phyloP scores from a whole-genome alignment of 441 rosid species.

The Raphanus hybrid region DNA sequence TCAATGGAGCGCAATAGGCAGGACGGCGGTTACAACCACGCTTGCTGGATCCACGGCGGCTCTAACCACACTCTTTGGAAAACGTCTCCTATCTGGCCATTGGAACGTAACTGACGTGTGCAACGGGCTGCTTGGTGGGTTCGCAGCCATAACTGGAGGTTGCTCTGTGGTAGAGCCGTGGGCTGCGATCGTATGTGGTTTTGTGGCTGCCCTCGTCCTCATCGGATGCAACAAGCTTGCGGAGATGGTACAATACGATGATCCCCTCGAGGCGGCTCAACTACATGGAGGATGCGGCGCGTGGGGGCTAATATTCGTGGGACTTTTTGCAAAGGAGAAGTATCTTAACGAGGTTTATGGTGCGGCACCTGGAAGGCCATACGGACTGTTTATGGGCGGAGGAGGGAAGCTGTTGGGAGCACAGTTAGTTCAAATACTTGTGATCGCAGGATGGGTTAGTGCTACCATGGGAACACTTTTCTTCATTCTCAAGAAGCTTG shows the following conservation, averaged over 20 bases:
- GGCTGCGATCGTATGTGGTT: slow-evolving; percentile 85
- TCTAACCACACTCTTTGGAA: slow-evolving; percentile 74
- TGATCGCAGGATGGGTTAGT: slow-evolving; percentile 84
- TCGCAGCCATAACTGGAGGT: slow-evolving; percentile 80
- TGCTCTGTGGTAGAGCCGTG: slow-evolving; percentile 90
- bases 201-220: slow-evolving; percentile 65
- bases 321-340: slow-evolving; percentile 65
- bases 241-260: slow-evolving; percentile 58
- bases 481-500: slow-evolving; percentile 54
- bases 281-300: slow-evolving; percentile 92
- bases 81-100: slow-evolving; percentile 71
- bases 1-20: slow-evolving; percentile 81
- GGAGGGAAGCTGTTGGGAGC: slow-evolving; percentile 83
- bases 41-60: slow-evolving; percentile 85
- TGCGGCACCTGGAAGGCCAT: slow-evolving; percentile 35
- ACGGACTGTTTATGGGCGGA: slow-evolving; percentile 89
- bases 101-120: slow-evolving; percentile 92
- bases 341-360: slow-evolving; percentile 64
- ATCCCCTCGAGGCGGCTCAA: slow-evolving; percentile 85
- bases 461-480: slow-evolving; percentile 85
- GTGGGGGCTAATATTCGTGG: slow-evolving; percentile 85
- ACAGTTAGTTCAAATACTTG: slow-evolving; percentile 69
- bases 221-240: slow-evolving; percentile 76
- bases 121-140: slow-evolving; percentile 85
- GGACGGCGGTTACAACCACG: slow-evolving; percentile 90